Conservation (phyloP, 2,329 filamentous ascomycete species). For the Fusarium chuoi region DNA sequence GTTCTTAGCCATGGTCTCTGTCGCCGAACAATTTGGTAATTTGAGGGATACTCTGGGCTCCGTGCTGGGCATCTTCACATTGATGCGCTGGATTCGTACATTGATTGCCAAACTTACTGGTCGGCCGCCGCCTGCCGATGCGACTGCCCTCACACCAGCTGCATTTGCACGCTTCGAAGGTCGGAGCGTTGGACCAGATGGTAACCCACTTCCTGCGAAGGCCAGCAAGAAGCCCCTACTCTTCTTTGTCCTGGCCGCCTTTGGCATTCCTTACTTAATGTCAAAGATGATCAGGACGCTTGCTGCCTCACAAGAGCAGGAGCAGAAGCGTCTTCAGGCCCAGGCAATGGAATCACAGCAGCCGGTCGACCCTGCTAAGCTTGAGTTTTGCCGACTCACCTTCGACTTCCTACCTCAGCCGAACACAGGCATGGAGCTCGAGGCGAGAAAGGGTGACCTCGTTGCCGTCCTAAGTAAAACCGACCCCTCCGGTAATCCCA, state of each 20-base stretch:
- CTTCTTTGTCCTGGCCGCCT: slow-evolving; percentile 94
- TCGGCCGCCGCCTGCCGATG: slow-evolving; percentile 87
- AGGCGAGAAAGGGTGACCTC: slow-evolving; percentile 93
- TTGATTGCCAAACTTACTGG: slow-evolving; percentile 93
- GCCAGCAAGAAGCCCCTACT: slow-evolving; percentile 95
- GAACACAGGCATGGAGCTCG: slow-evolving; percentile 79
- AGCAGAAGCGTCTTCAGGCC: slow-evolving; percentile 68
- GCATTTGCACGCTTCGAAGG: slow-evolving; percentile 92
- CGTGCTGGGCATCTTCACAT: slow-evolving; percentile 91
- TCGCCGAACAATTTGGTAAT: slow-evolving; percentile 96
- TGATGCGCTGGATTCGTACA: slow-evolving; percentile 94
- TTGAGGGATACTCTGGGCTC: slow-evolving; percentile 93
- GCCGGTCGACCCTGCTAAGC: slow-evolving; percentile 83
- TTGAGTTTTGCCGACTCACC: slow-evolving; percentile 94
- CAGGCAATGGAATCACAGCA: slow-evolving; percentile 62
- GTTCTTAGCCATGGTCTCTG: slow-evolving; percentile 88
- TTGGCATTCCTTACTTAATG: slow-evolving; percentile 97
- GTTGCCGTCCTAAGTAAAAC: slow-evolving; percentile 93
- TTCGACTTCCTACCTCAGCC: slow-evolving; percentile 93
- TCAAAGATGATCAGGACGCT: slow-evolving; percentile 91
- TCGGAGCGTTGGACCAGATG: slow-evolving; percentile 67
- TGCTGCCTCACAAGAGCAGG: slow-evolving; percentile 85
- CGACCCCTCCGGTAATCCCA: slow-evolving; percentile 90
- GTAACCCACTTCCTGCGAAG: slow-evolving; percentile 71
- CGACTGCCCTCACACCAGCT: slow-evolving; percentile 85